phyloP scores from a whole-genome alignment of 306 rosid genomes.

The Castanea mollissima region DNA sequence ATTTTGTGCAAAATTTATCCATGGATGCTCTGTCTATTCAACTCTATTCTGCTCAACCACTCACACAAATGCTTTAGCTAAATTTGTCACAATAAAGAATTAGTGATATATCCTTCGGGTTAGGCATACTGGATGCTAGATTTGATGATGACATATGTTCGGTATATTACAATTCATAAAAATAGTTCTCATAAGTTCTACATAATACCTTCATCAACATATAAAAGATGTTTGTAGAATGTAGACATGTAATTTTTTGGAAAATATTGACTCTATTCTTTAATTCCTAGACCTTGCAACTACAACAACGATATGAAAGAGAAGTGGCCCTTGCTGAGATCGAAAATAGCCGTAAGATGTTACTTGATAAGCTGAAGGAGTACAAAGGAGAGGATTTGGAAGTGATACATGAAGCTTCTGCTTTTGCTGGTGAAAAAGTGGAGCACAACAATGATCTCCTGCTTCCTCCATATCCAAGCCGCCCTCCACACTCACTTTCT shows the following conservation, averaged over 20 bases:
- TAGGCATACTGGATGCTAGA: neutral
- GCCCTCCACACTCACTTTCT: slow-evolving; percentile 49
- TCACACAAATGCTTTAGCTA: neutral
- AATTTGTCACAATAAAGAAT: neutral
- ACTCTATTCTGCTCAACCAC: neutral
- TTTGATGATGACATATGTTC: neutral
- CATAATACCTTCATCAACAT: neutral
- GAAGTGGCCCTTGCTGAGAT: slow-evolving; percentile 86
- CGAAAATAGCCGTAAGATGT: slow-evolving; percentile 77
- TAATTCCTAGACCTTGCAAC: slow-evolving; percentile 66
- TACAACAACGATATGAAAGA: slow-evolving; percentile 69
- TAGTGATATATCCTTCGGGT: neutral
- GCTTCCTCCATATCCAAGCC: slow-evolving; percentile 88
- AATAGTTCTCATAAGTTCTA: neutral
- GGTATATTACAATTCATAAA: neutral
- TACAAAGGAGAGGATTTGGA: slow-evolving; percentile 79
- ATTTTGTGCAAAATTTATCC: slow-evolving; percentile 3
- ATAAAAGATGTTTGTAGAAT: neutral
- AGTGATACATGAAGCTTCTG: slow-evolving; percentile 83
- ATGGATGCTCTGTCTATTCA: neutral
- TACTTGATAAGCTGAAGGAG: slow-evolving; percentile 69
- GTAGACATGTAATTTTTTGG: neutral
- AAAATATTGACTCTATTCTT: slow-evolving; percentile 18
- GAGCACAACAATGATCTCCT: slow-evolving; percentile 69
- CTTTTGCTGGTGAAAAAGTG: slow-evolving; percentile 87